phyloP scores from a whole-genome alignment of 768 basidiomycete genomes.

The Trametes villosa region DNA sequence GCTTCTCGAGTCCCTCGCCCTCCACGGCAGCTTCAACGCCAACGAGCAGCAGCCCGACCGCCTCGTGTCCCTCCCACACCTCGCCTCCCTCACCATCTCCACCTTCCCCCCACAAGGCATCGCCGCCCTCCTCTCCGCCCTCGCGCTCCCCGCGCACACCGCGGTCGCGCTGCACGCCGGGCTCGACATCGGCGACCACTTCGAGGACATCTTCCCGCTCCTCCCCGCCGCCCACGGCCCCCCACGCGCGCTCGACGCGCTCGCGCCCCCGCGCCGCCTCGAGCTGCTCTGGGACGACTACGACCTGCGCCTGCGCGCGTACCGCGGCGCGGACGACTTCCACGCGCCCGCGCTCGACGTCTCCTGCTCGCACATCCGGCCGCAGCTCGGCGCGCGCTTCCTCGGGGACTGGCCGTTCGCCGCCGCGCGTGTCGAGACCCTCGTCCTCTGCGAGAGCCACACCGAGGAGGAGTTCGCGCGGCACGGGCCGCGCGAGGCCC shows the following conservation, averaged over 20 bases:
- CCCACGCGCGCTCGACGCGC: neutral
- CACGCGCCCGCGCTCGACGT: neutral
- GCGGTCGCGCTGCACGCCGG: neutral
- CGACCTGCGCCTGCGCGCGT: neutral
- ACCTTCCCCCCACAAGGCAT: neutral
- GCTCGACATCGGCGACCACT: neutral
- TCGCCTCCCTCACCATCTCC: neutral
- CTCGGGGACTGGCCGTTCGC: neutral
- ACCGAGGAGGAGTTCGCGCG: too few species aligned
- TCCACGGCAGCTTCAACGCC: neutral
- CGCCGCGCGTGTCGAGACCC: neutral
- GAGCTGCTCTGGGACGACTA: neutral
- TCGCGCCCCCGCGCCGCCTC: neutral
- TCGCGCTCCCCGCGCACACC: neutral
- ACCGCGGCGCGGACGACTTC: neutral
- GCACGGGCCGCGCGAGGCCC: too few species aligned
- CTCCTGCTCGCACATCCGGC: neutral
- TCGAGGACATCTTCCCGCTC: neutral
- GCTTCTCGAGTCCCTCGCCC: neutral
- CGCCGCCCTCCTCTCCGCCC: neutral
- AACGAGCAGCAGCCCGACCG: neutral
- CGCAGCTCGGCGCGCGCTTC: neutral
- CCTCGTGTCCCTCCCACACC: neutral
- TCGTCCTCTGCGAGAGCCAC: constrained; percentile 1
- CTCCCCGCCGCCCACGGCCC: neutral